These are phyloP conservation scores for Mycena rebaudengoi DNA, from an alignment of 768 basidiomycete species.

Conservation along the genomic window DNA sequence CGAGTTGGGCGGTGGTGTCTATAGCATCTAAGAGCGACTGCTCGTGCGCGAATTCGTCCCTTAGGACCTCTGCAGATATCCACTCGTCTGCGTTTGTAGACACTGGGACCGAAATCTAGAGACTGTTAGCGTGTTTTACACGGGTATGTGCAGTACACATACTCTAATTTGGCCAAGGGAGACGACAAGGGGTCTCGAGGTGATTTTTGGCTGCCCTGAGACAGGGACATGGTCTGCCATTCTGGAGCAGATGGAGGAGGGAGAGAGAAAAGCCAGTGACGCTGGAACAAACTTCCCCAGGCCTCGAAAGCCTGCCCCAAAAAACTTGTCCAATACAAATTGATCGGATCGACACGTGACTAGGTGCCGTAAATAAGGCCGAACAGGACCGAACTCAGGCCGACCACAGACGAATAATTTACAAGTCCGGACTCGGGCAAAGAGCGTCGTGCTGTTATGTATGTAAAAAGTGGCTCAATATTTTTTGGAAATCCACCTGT, in stretches of 20 bases:
- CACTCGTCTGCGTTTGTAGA: slow-evolving; percentile 84
- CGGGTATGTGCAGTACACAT: slow-evolving; percentile 32
- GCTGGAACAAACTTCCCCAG: too few species aligned
- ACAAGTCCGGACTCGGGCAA: too few species aligned
- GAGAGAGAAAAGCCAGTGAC: slow-evolving; percentile 14
- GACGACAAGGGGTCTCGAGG: slow-evolving; percentile 59
- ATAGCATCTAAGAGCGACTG: slow-evolving; percentile 65
- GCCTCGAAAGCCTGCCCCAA: too few species aligned
- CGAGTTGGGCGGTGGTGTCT: slow-evolving; percentile 60
- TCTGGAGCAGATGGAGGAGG: slow-evolving; percentile 5
- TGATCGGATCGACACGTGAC: too few species aligned
- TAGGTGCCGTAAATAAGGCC: too few species aligned
- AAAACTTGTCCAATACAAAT: background rate
- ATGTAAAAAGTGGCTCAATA: too few species aligned
- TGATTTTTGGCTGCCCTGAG: slow-evolving; percentile 37
- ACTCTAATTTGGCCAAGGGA: slow-evolving; percentile 62
- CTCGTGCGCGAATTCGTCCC: slow-evolving; percentile 84
- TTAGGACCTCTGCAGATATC: slow-evolving; percentile 91
- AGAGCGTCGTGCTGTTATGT: too few species aligned
- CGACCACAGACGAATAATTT: too few species aligned
- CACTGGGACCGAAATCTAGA: slow-evolving; percentile 86
- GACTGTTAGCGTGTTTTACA: slow-evolving; percentile 7
- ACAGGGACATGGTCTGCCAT: slow-evolving; percentile 5
- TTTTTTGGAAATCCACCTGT: too few species aligned
- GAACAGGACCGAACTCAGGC: too few species aligned